Evolutionary conservation across 345 rosid species (phyloP).

Genomic region (Gossypium mustelinum): DNA sequence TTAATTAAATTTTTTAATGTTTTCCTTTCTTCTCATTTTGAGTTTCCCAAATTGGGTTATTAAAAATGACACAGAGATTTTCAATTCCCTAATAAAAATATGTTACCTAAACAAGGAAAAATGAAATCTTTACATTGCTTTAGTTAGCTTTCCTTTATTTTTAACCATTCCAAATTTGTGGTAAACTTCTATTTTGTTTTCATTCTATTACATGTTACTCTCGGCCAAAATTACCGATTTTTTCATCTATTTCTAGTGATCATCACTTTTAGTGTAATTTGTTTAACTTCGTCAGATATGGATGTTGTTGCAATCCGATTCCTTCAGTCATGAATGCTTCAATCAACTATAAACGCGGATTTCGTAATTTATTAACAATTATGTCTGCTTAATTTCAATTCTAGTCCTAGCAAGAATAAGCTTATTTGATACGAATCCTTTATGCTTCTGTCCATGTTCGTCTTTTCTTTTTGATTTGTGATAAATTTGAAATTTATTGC

Average conservation of each 20-base stretch:
- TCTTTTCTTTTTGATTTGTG: neutral
- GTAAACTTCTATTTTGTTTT: neutral
- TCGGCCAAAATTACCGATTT: neutral
- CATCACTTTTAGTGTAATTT: neutral
- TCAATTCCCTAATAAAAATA: too few species aligned
- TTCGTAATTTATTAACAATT: neutral
- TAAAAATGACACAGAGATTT: too few species aligned
- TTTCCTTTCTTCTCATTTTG: too few species aligned
- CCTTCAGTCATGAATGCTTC: neutral
- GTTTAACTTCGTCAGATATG: neutral
- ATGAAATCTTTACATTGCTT: too few species aligned
- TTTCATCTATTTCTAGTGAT: neutral
- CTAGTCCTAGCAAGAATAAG: neutral
- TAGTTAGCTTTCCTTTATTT: too few species aligned
- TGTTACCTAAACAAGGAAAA: too few species aligned
- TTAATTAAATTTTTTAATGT: too few species aligned
- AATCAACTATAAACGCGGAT: neutral
- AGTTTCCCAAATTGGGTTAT: too few species aligned
- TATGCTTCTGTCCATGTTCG: neutral
- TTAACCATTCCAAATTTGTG: too few species aligned
- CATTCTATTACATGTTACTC: neutral
- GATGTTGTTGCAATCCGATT: neutral
- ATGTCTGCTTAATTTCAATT: neutral
- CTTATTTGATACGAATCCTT: neutral
- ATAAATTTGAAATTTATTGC: neutral